These are phyloP conservation scores for Lepidium campestre DNA, from an alignment of 441 rosid genomes.

Conservation along the genomic window DNA sequence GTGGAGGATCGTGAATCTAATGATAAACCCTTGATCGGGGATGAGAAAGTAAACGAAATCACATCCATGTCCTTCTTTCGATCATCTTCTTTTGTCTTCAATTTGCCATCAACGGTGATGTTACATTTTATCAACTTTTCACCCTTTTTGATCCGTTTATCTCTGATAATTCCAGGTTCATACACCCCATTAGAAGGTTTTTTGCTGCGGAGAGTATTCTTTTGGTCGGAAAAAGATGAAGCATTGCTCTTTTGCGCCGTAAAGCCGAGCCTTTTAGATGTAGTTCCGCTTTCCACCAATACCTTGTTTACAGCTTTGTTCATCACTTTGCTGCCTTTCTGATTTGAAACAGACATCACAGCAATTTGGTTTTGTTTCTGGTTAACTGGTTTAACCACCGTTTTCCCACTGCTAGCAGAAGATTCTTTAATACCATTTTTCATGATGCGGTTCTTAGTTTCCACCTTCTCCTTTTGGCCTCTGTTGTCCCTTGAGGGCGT, in stretches of 20 bases:
- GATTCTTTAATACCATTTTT: conserved; percentile 31
- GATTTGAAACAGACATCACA: conserved; percentile 34
- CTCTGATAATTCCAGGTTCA: conserved; percentile 29
- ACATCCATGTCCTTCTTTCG: conserved; percentile 60
- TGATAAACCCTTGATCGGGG: conserved; percentile 54
- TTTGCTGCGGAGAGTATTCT: conserved; percentile 37
- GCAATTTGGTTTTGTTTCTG: conserved; percentile 55
- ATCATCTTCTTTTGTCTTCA: conserved; percentile 27
- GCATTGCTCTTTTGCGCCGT: conserved; percentile 28
- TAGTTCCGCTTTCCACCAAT: conserved; percentile 25
- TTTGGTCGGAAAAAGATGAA: conserved; percentile 33
- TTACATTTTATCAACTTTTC: conserved; percentile 39
- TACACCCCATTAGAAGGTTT: conserved; percentile 28
- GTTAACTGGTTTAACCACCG: conserved; percentile 54
- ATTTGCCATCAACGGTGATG: conserved; percentile 30
- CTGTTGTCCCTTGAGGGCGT: conserved; percentile 25
- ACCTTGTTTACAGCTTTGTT: conserved; percentile 38
- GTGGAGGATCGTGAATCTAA: conserved; percentile 24
- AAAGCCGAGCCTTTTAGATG: conserved; percentile 33
- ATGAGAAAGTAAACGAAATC: conserved; percentile 84
- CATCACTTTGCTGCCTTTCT: conserved; percentile 31
- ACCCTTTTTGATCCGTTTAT: conserved; percentile 33
- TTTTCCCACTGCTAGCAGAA: conserved; percentile 30
- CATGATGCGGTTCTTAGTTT: conserved; percentile 26
- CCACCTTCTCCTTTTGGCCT: conserved; percentile 37